These are phyloP conservation scores for Nepenthes gracilis DNA, from an alignment of 148 eudicot species.

Conservation along the genomic window DNA sequence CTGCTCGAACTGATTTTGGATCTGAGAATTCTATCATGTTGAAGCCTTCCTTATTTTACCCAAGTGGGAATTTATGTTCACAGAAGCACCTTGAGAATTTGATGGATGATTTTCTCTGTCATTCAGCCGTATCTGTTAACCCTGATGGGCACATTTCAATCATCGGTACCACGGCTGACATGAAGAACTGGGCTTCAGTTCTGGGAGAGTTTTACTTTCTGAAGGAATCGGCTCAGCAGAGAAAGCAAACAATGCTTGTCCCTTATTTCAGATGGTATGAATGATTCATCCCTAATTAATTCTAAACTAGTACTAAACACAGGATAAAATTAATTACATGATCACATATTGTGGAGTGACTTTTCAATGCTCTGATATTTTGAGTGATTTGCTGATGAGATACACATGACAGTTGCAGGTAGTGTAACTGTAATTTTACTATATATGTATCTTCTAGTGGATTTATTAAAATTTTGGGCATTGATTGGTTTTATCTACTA, in stretches of 20 bases:
- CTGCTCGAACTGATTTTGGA: conserved; percentile 12
- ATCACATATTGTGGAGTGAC: no score
- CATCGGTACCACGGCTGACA: conserved; percentile 22
- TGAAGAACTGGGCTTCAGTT: conserved; percentile 40
- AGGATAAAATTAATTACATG: no score
- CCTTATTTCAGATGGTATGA: conserved; percentile 61
- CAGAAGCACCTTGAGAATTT: conserved; percentile 22
- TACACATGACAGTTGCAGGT: no score
- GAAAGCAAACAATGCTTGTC: conserved; percentile 36
- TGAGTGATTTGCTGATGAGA: no score
- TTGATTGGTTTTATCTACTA: no score
- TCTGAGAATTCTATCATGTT: conserved; percentile 3
- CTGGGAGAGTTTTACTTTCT: conserved; percentile 29
- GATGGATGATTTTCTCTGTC: conserved; percentile 16
- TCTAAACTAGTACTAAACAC: no score
- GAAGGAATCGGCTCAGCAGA: conserved; percentile 26
- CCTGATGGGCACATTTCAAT: conserved; percentile 26
- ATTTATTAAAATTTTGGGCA: no score
- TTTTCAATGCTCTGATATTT: no score
- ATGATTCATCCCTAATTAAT: background rate
- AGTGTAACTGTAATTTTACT: no score
- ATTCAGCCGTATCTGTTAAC: conserved; percentile 18
- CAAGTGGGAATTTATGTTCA: conserved; percentile 19
- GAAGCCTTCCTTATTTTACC: conserved; percentile 28
- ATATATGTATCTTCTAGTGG: no score